Evolutionary conservation across 2,329 filamentous ascomycete species (phyloP).

Genomic region (Colletotrichum aenigma): DNA sequence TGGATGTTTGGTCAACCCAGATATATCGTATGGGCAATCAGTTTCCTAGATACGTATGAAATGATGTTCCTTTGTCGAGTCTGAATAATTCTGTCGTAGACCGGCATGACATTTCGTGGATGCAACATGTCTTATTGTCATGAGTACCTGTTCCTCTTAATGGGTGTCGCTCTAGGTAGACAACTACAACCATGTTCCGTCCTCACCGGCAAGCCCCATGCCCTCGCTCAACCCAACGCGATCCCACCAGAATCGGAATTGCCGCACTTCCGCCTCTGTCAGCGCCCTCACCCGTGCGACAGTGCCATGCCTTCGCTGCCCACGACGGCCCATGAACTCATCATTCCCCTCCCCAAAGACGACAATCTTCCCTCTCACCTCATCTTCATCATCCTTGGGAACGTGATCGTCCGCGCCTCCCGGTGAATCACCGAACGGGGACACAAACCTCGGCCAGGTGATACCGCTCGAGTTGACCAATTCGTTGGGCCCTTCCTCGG

Average conservation of each 20-base stretch:
- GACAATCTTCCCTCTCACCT: constrained; percentile 41
- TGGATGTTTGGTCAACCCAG: neutral
- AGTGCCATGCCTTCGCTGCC: constrained; percentile 41
- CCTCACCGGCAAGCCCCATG: constrained; percentile 27
- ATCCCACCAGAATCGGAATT: constrained; percentile 67
- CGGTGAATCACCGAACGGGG: constrained; percentile 35
- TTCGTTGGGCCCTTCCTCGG: constrained; percentile 1
- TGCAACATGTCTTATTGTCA: neutral
- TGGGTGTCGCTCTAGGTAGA: neutral
- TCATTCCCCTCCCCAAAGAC: constrained; percentile 67
- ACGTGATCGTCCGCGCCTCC: neutral
- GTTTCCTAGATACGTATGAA: constrained; percentile 12
- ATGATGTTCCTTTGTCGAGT: constrained; percentile 14
- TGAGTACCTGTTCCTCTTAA: neutral
- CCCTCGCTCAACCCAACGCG: constrained; percentile 53
- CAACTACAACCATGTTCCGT: neutral
- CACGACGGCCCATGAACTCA: constrained; percentile 43
- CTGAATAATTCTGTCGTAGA: neutral
- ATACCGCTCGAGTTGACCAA: constrained; percentile 21
- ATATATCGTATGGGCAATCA: neutral
- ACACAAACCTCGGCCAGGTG: constrained; percentile 48
- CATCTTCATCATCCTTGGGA: neutral
- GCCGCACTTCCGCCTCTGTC: constrained; percentile 48
- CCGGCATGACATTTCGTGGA: neutral
- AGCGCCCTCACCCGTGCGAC: constrained; percentile 46